Base-by-base conservation (phyloP, 129 eudicot genomes). In the Flaveria trinervia region DNA sequence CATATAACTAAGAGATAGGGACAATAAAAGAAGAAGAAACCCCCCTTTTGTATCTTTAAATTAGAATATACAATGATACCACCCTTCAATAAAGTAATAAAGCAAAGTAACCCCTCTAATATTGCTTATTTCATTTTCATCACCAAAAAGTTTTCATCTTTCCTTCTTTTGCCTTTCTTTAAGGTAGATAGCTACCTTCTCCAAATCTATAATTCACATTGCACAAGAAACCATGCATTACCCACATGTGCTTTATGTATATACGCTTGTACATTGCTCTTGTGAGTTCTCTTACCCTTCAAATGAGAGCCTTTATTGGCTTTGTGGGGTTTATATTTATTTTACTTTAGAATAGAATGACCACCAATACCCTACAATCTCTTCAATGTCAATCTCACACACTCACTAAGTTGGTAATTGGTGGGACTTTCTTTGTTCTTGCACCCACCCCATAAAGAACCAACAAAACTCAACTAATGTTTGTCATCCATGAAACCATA, bases 11-110 rank as follows among this genome's bases (percentile, higher is more conserved):
- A 54, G 33, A 45, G 73, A 56, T 33, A 41, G 73, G 49, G 79
- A 73, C 67, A 67, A 57, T 59, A 81, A 41, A 20, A 30, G 71
- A 66, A 81, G 41, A 36, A 36, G 41, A 36, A 36, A 36, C 41
- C 41, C 41, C 41, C 5, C 41, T 36, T 36, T 36, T 36, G 7
- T 68, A 33, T 28, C 65, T 80, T 62, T 78, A 62, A 36, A 69
- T 57, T 73, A 85, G 85, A 83, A 85, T 74, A 88, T 85, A 67
- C 82, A 85, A 41, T 25, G 36, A 66, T 30, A 66, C 79, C 39
- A n/a, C 76, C 79, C 73, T 80, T 75, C 86, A 67, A 48, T 55
- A 84, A 86, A 82, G 81, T 65, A 59, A 75, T 56, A 68, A 65
- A 82, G 65, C 80, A 75, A 78, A 72, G 46, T 48, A 62, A 66